Evolutionary conservation across 768 basidiomycete species (phyloP).

Genomic region (Tricholoma terreum): DNA sequence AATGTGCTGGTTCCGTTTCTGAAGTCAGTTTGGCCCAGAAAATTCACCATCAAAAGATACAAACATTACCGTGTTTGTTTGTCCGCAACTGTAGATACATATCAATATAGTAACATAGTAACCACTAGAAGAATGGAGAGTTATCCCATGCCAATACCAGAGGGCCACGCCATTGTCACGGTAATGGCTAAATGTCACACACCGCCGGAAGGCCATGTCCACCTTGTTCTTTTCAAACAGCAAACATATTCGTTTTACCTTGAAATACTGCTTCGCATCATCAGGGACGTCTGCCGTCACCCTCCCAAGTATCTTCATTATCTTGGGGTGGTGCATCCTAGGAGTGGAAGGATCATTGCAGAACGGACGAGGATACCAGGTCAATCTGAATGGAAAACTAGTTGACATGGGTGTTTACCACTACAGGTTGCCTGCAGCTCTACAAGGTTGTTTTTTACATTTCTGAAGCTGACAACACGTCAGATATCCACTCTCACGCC

Average conservation of each 20-base stretch:
- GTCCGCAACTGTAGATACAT: too few species aligned
- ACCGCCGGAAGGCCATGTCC: constrained; percentile 6
- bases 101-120: too few species aligned
- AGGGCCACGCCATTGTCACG: too few species aligned
- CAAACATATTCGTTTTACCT: constrained; percentile 13
- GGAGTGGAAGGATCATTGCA: too few species aligned
- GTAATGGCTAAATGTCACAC: too few species aligned
- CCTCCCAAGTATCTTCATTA: constrained; percentile 19
- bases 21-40: too few species aligned
- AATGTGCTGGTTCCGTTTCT: too few species aligned
- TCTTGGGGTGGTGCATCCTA: constrained; percentile 17
- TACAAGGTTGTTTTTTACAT: background rate
- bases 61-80: too few species aligned
- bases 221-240: constrained; percentile 10
- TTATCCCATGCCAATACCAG: too few species aligned
- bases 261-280: constrained; percentile 11
- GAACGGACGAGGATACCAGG: constrained; percentile 1
- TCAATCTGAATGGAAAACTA: constrained; percentile 4
- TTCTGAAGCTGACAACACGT: background rate
- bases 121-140: too few species aligned
- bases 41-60: too few species aligned
- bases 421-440: constrained; percentile 2
- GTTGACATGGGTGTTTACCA: constrained; percentile 10
- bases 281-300: constrained; percentile 3
- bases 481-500: constrained; percentile 1